These are phyloP conservation scores for Claviceps monticola DNA, from an alignment of 2,329 filamentous ascomycete genomes.

Conservation along the genomic window DNA sequence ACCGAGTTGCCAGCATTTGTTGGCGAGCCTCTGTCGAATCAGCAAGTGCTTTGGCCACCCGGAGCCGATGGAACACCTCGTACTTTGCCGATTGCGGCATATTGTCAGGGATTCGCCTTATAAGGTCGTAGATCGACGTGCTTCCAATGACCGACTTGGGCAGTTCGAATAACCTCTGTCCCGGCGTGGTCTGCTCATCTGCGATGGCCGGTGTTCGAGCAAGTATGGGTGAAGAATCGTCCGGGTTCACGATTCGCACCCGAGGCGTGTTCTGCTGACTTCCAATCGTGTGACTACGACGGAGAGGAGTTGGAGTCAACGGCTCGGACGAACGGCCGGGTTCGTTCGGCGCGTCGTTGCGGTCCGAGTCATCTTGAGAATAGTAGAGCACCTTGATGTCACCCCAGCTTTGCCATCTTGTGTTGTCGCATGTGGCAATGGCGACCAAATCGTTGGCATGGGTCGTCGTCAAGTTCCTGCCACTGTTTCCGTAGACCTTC, in stretches of 20 bases:
- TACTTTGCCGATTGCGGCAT: slow-evolving; percentile 64
- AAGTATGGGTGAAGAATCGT: slow-evolving; percentile 37
- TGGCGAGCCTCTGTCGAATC: slow-evolving; percentile 53
- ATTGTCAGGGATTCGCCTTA: slow-evolving; percentile 42
- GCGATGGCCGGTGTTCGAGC: slow-evolving; percentile 26
- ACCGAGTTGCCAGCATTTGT: slow-evolving; percentile 62
- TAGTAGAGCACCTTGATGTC: slow-evolving; percentile 75
- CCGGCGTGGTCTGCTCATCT: slow-evolving; percentile 22
- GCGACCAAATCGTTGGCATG: slow-evolving; percentile 76
- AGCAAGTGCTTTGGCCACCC: slow-evolving; percentile 68
- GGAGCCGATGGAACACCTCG: slow-evolving; percentile 71
- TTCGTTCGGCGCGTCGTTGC: slow-evolving; percentile 11
- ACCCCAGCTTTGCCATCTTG: slow-evolving; percentile 63
- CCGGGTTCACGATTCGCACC: slow-evolving; percentile 16
- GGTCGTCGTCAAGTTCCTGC: slow-evolving; percentile 41
- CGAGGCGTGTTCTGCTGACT: slow-evolving; percentile 30
- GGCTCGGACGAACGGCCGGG: slow-evolving; percentile 34
- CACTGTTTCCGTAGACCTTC: slow-evolving; percentile 31
- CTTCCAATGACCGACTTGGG: slow-evolving; percentile 40
- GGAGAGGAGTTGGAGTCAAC: slow-evolving; percentile 60
- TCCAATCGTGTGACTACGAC: slow-evolving; percentile 48
- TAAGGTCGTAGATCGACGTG: slow-evolving; percentile 40
- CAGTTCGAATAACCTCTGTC: slow-evolving; percentile 51
- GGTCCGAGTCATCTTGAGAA: slow-evolving; percentile 24
- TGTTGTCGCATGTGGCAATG: slow-evolving; percentile 48